Evolutionary conservation across 805 yeast genomes (phyloP).

Genomic region (Suhomyces sp.): DNA sequence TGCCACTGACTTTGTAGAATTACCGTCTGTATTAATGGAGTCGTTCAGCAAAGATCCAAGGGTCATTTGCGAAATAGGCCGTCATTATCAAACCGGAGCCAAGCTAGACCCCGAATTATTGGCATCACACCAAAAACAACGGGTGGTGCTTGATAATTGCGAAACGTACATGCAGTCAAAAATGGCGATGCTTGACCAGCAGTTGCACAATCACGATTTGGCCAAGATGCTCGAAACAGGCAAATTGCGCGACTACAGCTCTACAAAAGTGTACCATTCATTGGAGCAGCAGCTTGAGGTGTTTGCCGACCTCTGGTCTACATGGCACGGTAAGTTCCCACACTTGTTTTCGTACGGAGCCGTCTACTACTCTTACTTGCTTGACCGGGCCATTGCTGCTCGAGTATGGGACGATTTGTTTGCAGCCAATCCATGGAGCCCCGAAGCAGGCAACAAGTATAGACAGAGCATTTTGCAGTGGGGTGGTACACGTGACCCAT

Average conservation of each 20-base stretch:
- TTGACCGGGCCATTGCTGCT: constrained; percentile 91
- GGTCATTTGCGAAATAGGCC: constrained; percentile 70
- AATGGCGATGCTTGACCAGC: constrained; percentile 87
- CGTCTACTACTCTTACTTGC: constrained; percentile 84
- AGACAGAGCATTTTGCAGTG: constrained; percentile 69
- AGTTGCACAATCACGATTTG: constrained; percentile 48
- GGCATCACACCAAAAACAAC: constrained; percentile 49
- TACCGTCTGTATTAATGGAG: constrained; percentile 96
- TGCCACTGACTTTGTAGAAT: constrained; percentile 92
- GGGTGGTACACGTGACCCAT: constrained; percentile 93
- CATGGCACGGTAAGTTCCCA: constrained; percentile 94
- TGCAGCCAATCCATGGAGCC: constrained; percentile 62
- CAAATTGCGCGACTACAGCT: constrained; percentile 40
- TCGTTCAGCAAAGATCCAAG: constrained; percentile 80
- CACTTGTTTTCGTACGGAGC: constrained; percentile 93
- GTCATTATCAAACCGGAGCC: constrained; percentile 65
- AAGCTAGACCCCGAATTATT: constrained; percentile 52
- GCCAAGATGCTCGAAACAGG: constrained; percentile 5
- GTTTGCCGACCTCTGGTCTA: constrained; percentile 65
- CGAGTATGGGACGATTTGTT: constrained; percentile 79
- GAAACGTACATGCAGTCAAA: constrained; percentile 85
- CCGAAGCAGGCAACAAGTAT: constrained; percentile 74
- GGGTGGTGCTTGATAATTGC: constrained; percentile 55
- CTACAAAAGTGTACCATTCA: constrained; percentile 61
- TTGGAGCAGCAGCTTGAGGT: constrained; percentile 59